Evolutionary conservation across 805 yeast species (phyloP).

Genomic region (Sugiyamaella lignohabitans): DNA sequence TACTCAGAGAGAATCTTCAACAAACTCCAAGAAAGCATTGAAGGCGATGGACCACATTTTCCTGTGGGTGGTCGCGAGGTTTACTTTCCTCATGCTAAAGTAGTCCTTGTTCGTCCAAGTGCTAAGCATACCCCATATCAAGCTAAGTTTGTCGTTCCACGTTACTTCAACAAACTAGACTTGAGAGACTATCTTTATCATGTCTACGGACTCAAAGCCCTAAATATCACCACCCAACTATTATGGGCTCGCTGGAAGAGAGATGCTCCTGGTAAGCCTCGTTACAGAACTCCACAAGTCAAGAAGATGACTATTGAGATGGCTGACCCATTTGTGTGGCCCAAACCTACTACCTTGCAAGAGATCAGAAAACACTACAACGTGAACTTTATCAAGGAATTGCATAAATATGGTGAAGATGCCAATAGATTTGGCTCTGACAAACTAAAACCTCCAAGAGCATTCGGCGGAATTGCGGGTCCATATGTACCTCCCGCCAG

Average conservation of each 20-base stretch:
- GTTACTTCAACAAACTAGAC: slow-evolving; percentile 87
- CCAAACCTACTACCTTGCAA: slow-evolving; percentile 46
- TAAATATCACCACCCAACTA: slow-evolving; percentile 80
- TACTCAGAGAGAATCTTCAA: slow-evolving; percentile 13
- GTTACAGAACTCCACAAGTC: slow-evolving; percentile 71
- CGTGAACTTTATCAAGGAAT: slow-evolving; percentile 39
- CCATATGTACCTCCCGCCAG: slow-evolving; percentile 54
- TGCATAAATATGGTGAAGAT: slow-evolving; percentile 47
- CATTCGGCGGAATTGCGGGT: slow-evolving; percentile 67
- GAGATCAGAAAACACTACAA: slow-evolving; percentile 23
- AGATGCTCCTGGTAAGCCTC: slow-evolving; percentile 52
- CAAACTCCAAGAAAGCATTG: slow-evolving; percentile 15
- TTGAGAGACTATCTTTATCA: slow-evolving; percentile 89
- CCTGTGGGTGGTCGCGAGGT: slow-evolving; percentile 67
- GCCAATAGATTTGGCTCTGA: slow-evolving; percentile 59
- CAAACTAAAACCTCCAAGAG: slow-evolving; percentile 54
- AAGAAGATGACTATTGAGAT: slow-evolving; percentile 97
- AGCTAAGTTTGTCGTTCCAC: slow-evolving; percentile 93
- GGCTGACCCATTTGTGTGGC: slow-evolving; percentile 96
- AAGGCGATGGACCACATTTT: slow-evolving; percentile 66
- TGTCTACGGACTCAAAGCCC: slow-evolving; percentile 82
- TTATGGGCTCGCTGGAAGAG: slow-evolving; percentile 64
- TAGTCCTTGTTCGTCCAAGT: slow-evolving; percentile 76
- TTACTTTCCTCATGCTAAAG: slow-evolving; percentile 80
- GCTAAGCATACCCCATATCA: slow-evolving; percentile 98